A percentile compares a stretch with the other conserved stretches of the same genome.
Evolutionary conservation across 306 rosid species (phyloP).

Genomic region (Cucumis cinereus): DNA sequence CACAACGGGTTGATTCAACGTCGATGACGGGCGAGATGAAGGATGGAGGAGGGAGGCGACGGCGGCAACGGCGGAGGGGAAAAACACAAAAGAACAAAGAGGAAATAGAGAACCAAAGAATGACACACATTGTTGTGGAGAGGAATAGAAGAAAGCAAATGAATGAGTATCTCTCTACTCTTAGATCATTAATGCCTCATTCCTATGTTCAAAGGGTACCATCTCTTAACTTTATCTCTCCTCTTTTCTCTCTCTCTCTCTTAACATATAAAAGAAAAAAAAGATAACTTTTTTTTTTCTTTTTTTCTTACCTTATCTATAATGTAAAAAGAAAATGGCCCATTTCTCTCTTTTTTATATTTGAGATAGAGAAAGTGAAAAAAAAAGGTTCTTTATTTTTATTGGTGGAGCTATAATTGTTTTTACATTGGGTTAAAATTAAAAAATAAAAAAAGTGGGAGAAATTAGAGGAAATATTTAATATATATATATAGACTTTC

Average conservation of each 20-base stretch:
- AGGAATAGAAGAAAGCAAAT: slow-evolving; percentile 2
- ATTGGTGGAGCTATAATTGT: not conserved
- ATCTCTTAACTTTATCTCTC: not conserved
- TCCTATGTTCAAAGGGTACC: slow-evolving; percentile 9
- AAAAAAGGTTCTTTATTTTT: not conserved
- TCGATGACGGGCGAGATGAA: not conserved
- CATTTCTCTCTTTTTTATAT: not conserved
- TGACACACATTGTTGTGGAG: slow-evolving; percentile 4
- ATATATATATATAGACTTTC: no score
- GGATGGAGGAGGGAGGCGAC: not conserved
- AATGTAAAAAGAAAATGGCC: not conserved
- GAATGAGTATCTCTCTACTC: slow-evolving; percentile 6
- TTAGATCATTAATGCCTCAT: slow-evolving; percentile 11
- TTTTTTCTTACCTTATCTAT: not conserved
- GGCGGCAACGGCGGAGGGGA: not conserved
- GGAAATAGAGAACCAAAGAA: slow-evolving; percentile 5
- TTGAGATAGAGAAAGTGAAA: not conserved
- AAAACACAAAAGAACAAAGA: not conserved
- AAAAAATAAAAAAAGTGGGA: not conserved
- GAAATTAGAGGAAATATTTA: not conserved
- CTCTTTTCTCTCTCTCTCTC: not conserved
- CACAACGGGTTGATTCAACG: no score
- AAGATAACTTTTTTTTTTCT: not conserved
- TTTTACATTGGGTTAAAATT: not conserved
- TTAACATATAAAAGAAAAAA: not conserved